Evolutionary conservation across 495 filamentous ascomycete genomes (phyloP), one percentile per base, ranked within the genome.

Genomic region (Xylaria scruposa): DNA sequence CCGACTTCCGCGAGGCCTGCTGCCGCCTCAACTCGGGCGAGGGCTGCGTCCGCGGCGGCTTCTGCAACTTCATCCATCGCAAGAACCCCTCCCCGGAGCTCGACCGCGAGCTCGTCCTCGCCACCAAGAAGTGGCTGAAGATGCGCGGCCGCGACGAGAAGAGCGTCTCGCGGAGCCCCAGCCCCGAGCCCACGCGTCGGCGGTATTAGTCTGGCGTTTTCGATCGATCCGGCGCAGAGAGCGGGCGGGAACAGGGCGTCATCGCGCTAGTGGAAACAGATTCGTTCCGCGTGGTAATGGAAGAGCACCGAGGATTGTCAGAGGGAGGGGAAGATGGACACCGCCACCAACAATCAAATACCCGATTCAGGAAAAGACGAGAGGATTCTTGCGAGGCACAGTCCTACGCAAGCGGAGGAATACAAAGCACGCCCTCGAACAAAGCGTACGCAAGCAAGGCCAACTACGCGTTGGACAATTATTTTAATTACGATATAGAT

Each of bases 1-100:
- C 96, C 53, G 96, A 99, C 86, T 99, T 99, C 84, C 89, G 96
- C 78, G 96, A 99, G 87, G 96, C 96, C 2, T 99, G 96, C 82
- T 99, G 96, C 83, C 88, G 96, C 59, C 85, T 98, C 63, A 99
- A 99, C 80, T 92, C 88, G 54, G 96, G 95, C 49, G 96, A 98
- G 80, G 96, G 96, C 3, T 99, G 96, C 83, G 95, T 98, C 24
- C 86, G 96, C 69, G 97, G 94, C 51, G 96, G 96, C 2, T 98
- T 98, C 84, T 99, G 96, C 87, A 99, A 99, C 79, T 99, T 99
- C 82, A 99, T 99, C 69, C 96, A 99, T 77, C 89, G 96, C 68
- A 98, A 98, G 86, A 95, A 98, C 79, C 95, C 96, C 6, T 88
- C 87, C 73, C 84, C 90, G 29, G 96, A 97, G 81, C 83, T 99